Evolutionary conservation across 1,284 basidiomycete species (phyloP), one percentile per base, ranked within the genome.

Genomic region (Cystobasidium slooffiae): DNA sequence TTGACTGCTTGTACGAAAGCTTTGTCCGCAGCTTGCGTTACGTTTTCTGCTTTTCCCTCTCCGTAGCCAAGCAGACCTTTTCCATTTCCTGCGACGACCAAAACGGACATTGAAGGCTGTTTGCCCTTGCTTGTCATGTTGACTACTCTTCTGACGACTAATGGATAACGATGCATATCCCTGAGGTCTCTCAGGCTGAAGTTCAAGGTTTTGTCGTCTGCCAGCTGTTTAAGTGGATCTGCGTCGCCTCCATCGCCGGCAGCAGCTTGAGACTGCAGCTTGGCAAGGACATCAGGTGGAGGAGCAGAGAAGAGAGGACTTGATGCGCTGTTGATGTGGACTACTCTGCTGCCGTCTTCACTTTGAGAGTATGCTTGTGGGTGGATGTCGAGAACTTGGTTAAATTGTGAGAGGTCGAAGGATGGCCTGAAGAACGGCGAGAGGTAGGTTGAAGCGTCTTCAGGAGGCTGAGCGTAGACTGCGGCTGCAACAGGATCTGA

Each of bases 41-140:
- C 80, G 12, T 84, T 83, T 56, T 89, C 88, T 80, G 91, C 90
- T 82, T 94, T 93, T 63, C 91, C 95, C 80, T 93, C 89, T 3
- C 96, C 96, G 63, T 92, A 87, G 4, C 96, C 96, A 0, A 99
- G 90, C 24, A 98, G 85, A 0, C 96, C 96, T 55, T 91, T 85
- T 8, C 91, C 91, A 80, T 86, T 85, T 22, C 96, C 96, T 46
- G 92, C 90, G 73, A 97, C 88, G 77, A 90, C 87, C 79, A 93
- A 87, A 61, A 85, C 84, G 75, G 88, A 88, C 77, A 87, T 84
- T 52, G 88, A 87, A 37, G 87, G 86, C 75, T 90, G 88, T 80
- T 92, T 93, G 49, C 93, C 93, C 83, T 95, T 95, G 68, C 89
- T 88, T 0, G 92, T 94, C 85, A 94, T 92, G 77, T 91, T 89